Percentiles rank a stretch among this genome's conserved stretches.
Conservation (phyloP, 495 filamentous ascomycete species). For the Tricharina praecox region DNA sequence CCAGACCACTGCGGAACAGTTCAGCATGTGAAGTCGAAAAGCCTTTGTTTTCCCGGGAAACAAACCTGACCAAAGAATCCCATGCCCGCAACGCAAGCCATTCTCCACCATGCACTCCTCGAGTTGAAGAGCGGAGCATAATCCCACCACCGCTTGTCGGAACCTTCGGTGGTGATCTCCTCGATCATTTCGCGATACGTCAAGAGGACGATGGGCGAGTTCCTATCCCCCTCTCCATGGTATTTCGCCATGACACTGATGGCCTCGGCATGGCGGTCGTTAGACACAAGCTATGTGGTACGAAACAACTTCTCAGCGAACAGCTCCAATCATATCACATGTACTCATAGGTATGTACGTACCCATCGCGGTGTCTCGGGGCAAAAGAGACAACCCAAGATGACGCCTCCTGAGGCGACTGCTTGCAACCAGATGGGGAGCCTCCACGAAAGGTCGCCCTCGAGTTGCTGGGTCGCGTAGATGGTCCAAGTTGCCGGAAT, state of each 20-base stretch:
- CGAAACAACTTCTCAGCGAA: background rate
- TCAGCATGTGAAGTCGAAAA: background rate
- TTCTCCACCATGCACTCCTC: conserved; percentile 35
- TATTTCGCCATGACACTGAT: conserved; percentile 40
- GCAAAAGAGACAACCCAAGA: conserved; percentile 23
- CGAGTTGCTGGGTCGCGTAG: conserved; percentile 21
- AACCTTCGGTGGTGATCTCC: conserved; percentile 38
- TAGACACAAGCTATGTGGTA: conserved; percentile 26
- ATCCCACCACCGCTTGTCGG: conserved; percentile 57
- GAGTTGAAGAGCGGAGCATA: conserved; percentile 44
- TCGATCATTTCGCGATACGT: conserved; percentile 44
- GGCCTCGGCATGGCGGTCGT: conserved; percentile 38
- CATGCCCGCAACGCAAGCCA: conserved; percentile 35
- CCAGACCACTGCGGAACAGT: conserved; percentile 35
- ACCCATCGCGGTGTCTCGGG: conserved; percentile 28
- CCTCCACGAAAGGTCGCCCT: conserved; percentile 34
- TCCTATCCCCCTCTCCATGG: conserved; percentile 39
- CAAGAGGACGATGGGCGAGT: conserved; percentile 41
- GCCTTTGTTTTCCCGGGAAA: background rate
- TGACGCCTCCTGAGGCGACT: conserved; percentile 30
- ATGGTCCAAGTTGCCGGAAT: conserved; percentile 26
- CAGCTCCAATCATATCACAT: conserved; percentile 5
- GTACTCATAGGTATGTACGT: no score
- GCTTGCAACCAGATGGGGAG: conserved; percentile 43
- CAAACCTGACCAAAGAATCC: conserved; percentile 38